Evolutionary conservation across 2,329 filamentous ascomycete genomes (phyloP).

Genomic region (Eurotiales sp.): DNA sequence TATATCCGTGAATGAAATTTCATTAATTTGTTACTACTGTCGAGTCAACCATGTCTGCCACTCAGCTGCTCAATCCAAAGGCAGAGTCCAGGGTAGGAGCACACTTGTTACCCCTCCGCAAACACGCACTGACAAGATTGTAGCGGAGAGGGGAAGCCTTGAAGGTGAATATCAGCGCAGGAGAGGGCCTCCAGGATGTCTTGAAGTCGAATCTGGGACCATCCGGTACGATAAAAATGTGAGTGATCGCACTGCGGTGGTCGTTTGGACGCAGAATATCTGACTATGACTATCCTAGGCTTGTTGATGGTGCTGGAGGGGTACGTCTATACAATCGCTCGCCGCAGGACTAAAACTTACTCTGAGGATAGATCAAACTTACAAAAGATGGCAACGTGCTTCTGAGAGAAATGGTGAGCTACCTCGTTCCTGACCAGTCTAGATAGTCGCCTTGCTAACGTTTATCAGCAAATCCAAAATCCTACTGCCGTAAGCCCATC

Average conservation of each 20-base stretch:
- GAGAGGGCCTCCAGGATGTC: slow-evolving; percentile 89
- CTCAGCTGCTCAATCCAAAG: slow-evolving; percentile 97
- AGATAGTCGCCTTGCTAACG: neutral
- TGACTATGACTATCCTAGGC: slow-evolving; percentile 40
- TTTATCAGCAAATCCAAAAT: slow-evolving; percentile 80
- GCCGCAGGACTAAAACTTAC: slow-evolving; percentile 16
- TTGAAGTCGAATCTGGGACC: slow-evolving; percentile 95
- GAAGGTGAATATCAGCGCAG: slow-evolving; percentile 92
- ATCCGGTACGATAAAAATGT: slow-evolving; percentile 95
- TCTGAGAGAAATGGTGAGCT: slow-evolving; percentile 59
- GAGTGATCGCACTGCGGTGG: slow-evolving; percentile 24
- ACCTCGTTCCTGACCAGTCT: neutral
- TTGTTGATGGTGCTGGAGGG: slow-evolving; percentile 60
- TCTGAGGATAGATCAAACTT: slow-evolving; percentile 74
- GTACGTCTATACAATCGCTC: slow-evolving; percentile 35
- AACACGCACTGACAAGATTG: slow-evolving; percentile 43
- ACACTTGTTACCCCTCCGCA: slow-evolving; percentile 23
- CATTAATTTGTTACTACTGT: neutral
- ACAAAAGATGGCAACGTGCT: slow-evolving; percentile 97
- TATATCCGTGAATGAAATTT: neutral
- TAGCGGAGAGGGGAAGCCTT: slow-evolving; percentile 96
- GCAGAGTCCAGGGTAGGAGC: slow-evolving; percentile 86
- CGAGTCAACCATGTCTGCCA: slow-evolving; percentile 73
- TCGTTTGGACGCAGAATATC: slow-evolving; percentile 17
- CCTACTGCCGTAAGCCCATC: slow-evolving; percentile 71